These are phyloP conservation scores for Rosa chinensis DNA, from an alignment of 306 rosid species.

Conservation along the genomic window DNA sequence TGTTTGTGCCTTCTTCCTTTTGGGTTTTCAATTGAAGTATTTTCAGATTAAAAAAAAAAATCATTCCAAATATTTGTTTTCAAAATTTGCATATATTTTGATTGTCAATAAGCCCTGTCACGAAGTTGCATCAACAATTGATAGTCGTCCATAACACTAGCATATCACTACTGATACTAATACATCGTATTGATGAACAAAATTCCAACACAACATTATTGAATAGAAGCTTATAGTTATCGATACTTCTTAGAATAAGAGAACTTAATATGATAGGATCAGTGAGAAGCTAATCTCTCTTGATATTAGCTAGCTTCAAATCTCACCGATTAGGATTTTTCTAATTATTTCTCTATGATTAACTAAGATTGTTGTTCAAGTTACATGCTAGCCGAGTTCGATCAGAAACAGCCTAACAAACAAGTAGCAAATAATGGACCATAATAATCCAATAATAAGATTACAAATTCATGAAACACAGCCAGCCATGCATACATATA, in stretches of 20 bases:
- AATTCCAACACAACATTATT: not conserved
- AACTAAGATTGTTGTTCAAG: not conserved
- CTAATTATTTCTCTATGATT: not conserved
- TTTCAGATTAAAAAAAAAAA: too few relatives aligned
- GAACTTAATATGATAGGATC: not conserved
- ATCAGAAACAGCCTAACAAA: not conserved
- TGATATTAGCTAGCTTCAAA: slow-evolving; percentile 19
- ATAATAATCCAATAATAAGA: not conserved
- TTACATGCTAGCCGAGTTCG: not conserved
- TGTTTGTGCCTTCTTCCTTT: too few relatives aligned
- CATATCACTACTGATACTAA: not conserved
- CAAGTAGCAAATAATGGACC: not conserved
- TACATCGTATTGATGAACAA: not conserved
- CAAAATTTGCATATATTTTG: not conserved
- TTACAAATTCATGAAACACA: not conserved
- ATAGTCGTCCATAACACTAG: not conserved
- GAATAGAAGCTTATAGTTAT: not conserved
- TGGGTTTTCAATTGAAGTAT: too few relatives aligned
- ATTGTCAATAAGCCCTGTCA: not conserved
- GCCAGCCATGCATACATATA: not conserved
- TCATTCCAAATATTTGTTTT: not conserved
- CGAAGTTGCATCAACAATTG: not conserved
- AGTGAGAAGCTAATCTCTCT: slow-evolving; percentile 14
- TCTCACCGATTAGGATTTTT: not conserved
- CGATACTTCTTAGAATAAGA: not conserved